Conservation (phyloP, 345 rosid genomes). For the Pugionium dolabratum region DNA sequence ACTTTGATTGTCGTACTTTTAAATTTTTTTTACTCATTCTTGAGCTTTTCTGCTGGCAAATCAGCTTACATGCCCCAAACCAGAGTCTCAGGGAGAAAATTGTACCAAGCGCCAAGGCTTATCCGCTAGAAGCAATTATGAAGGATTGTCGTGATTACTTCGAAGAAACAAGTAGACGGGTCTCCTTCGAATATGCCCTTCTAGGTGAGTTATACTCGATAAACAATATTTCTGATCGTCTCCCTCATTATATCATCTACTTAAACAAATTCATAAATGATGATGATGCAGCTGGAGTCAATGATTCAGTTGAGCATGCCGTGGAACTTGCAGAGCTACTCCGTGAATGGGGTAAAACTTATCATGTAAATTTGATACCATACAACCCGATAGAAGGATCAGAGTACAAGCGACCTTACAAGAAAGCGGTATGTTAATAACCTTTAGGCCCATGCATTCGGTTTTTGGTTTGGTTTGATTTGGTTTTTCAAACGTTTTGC, state of each 20-base stretch:
- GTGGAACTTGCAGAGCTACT: slow-evolving; percentile 81
- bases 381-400: slow-evolving; percentile 92
- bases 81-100: slow-evolving; percentile 86
- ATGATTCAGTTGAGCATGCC: slow-evolving; percentile 78
- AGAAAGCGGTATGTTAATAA: slow-evolving; percentile 59
- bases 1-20: neutral
- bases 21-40: neutral
- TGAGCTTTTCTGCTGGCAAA: slow-evolving; percentile 25
- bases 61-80: slow-evolving; percentile 90
- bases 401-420: slow-evolving; percentile 77
- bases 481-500: neutral
- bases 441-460: neutral
- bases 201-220: slow-evolving; percentile 55
- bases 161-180: slow-evolving; percentile 73
- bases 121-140: slow-evolving; percentile 90
- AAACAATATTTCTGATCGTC: neutral
- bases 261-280: slow-evolving; percentile 27
- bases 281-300: slow-evolving; percentile 76
- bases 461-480: slow-evolving; percentile 2
- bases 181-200: slow-evolving; percentile 91
- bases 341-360: slow-evolving; percentile 71
- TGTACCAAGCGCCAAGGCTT: slow-evolving; percentile 96
- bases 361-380: slow-evolving; percentile 92
- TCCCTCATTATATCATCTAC: neutral
- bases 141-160: slow-evolving; percentile 89